Conservation (phyloP, 768 basidiomycete genomes). For the Suillus tomentosus region DNA sequence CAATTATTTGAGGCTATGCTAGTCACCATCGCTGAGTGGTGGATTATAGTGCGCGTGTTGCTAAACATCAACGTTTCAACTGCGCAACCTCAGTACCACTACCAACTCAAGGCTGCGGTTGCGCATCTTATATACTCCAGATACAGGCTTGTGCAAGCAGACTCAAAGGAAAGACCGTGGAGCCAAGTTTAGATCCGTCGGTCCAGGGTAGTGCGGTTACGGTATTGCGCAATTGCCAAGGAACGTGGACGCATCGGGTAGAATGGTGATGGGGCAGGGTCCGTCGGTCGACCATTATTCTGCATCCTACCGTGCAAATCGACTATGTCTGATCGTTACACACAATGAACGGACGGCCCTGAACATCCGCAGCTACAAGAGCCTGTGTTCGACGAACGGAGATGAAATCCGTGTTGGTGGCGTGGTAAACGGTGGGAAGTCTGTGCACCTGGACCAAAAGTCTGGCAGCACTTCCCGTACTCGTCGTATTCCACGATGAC, state of each 20-base stretch:
- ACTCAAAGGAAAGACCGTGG: neutral
- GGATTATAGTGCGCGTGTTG: neutral
- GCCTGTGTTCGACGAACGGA: conserved; percentile 1
- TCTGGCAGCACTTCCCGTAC: conserved; percentile 12
- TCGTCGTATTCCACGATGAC: conserved; percentile 28
- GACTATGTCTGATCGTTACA: neutral
- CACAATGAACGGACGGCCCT: neutral
- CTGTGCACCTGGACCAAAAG: neutral
- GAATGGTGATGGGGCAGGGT: neutral
- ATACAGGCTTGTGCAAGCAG: neutral
- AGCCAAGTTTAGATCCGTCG: neutral
- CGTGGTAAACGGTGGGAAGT: conserved; percentile 24
- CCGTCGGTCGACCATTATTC: neutral
- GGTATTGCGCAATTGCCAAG: neutral
- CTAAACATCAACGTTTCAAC: neutral
- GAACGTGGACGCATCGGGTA: neutral
- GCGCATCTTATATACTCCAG: neutral
- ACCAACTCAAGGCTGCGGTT: neutral
- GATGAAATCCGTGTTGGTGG: conserved; percentile 20
- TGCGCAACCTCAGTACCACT: neutral
- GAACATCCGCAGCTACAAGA: neutral
- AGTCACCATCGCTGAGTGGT: neutral
- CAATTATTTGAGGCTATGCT: neutral
- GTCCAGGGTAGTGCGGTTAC: neutral
- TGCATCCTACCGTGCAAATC: neutral